phyloP scores from a whole-genome alignment of 306 rosid species.

The Hippophae tibetana region DNA sequence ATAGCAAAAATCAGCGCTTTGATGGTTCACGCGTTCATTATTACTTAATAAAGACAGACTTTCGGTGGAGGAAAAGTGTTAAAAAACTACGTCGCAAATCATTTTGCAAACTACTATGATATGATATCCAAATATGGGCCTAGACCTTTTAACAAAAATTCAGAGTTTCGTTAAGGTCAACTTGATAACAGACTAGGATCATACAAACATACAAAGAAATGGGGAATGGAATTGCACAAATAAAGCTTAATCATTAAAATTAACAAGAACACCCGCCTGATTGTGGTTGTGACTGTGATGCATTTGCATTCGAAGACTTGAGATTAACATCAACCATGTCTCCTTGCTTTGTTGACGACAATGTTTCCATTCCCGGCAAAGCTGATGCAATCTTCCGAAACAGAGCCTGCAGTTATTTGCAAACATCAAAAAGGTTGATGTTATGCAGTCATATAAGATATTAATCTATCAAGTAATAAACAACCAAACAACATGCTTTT shows the following conservation, averaged over 20 bases:
- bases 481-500: background rate
- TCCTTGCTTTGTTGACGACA: constrained; percentile 76
- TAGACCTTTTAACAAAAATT: background rate
- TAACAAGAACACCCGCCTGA: constrained; percentile 67
- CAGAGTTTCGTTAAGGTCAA: background rate
- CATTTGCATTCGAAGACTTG: constrained; percentile 40
- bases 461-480: background rate
- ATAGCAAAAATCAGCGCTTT: too few species aligned
- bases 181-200: constrained; percentile 14
- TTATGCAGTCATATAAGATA: background rate
- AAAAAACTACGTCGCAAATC: background rate
- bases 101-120: background rate
- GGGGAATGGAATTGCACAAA: background rate
- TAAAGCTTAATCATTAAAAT: background rate
- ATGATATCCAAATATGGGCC: constrained; percentile 2
- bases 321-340: constrained; percentile 92
- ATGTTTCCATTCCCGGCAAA: constrained; percentile 90
- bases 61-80: too few species aligned
- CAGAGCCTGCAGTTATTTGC: constrained; percentile 39
- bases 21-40: too few species aligned
- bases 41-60: too few species aligned
- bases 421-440: background rate
- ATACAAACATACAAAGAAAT: background rate
- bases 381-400: constrained; percentile 88
- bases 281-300: constrained; percentile 43